Percentiles rank a stretch among this genome's conserved stretches.
Conservation (phyloP, 768 basidiomycete species). For the Naganishia vaughanmartiniae region DNA sequence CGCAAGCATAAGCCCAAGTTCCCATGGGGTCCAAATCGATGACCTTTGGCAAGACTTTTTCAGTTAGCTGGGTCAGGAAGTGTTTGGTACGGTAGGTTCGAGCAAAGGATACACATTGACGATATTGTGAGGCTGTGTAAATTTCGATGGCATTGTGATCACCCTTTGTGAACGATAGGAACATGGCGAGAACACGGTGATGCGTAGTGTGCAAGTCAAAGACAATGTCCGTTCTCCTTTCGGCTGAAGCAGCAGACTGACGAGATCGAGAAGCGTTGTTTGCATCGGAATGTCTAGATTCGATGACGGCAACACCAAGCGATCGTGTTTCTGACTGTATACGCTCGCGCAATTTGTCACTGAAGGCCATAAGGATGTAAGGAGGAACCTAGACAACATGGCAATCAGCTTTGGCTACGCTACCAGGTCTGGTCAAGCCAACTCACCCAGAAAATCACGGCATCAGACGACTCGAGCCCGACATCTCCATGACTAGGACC, state of each 20-base stretch:
- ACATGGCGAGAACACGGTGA: conserved; percentile 17
- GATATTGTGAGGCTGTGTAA: not conserved
- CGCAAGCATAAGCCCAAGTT: conserved; percentile 12
- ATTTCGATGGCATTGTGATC: not conserved
- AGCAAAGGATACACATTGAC: conserved; percentile 6
- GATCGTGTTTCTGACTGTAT: not conserved
- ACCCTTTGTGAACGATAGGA: not conserved
- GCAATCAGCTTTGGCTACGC: not conserved
- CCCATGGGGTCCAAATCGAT: conserved; percentile 9
- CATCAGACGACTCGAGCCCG: conserved; percentile 3
- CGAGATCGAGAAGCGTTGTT: conserved; percentile 4
- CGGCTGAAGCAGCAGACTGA: not conserved
- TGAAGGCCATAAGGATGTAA: conserved; percentile 16
- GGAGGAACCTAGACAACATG: not conserved
- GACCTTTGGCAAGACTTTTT: conserved; percentile 4
- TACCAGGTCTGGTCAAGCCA: not conserved
- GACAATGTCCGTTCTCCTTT: not conserved
- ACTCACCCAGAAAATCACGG: conserved; percentile 6
- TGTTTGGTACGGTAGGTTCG: not conserved
- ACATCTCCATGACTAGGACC: not conserved
- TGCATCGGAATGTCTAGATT: not conserved
- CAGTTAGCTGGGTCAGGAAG: not conserved
- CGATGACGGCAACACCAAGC: not conserved
- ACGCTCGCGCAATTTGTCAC: not conserved
- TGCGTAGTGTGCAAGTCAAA: not conserved